These are phyloP conservation scores for Sarocladiaceae sp. DNA, from an alignment of 2,329 filamentous ascomycete species.

Conservation along the genomic window DNA sequence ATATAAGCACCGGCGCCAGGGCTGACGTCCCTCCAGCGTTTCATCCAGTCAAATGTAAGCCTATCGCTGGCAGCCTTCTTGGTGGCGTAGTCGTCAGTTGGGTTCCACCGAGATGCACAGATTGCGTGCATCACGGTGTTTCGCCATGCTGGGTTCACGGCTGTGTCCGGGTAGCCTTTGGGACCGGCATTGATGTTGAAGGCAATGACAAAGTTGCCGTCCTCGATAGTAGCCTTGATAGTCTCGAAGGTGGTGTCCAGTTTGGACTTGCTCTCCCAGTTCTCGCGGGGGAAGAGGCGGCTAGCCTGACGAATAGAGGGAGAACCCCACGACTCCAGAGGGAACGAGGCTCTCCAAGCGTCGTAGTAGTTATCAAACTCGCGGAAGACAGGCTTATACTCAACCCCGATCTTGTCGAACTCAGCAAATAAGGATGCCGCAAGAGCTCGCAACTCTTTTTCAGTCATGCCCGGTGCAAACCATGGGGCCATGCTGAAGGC, in stretches of 20 bases:
- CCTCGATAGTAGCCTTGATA: slow-evolving; percentile 33
- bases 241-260: slow-evolving; percentile 29
- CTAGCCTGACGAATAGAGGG: slow-evolving; percentile 19
- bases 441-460: slow-evolving; percentile 15
- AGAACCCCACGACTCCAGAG: slow-evolving; percentile 19
- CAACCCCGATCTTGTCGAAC: slow-evolving; percentile 26
- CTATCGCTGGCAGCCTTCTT: neutral
- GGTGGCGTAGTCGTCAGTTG: neutral
- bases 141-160: slow-evolving; percentile 47
- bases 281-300: neutral
- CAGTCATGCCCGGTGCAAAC: slow-evolving; percentile 18
- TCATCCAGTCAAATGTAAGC: slow-evolving; percentile 25
- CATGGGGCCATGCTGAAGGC: slow-evolving; percentile 26
- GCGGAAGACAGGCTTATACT: slow-evolving; percentile 19
- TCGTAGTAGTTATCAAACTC: slow-evolving; percentile 22
- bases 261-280: slow-evolving; percentile 12
- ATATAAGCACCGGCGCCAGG: slow-evolving; percentile 36
- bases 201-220: slow-evolving; percentile 34
- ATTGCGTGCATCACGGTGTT: slow-evolving; percentile 33
- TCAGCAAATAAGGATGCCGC: slow-evolving; percentile 27
- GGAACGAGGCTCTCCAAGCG: slow-evolving; percentile 23
- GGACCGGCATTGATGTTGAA: slow-evolving; percentile 33
- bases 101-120: slow-evolving; percentile 15
- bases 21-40: slow-evolving; percentile 19
- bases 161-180: slow-evolving; percentile 30